Evolutionary conservation across 371 early-diverging fungal genomes (phyloP).

Genomic region (Apophysomyces elegans): DNA sequence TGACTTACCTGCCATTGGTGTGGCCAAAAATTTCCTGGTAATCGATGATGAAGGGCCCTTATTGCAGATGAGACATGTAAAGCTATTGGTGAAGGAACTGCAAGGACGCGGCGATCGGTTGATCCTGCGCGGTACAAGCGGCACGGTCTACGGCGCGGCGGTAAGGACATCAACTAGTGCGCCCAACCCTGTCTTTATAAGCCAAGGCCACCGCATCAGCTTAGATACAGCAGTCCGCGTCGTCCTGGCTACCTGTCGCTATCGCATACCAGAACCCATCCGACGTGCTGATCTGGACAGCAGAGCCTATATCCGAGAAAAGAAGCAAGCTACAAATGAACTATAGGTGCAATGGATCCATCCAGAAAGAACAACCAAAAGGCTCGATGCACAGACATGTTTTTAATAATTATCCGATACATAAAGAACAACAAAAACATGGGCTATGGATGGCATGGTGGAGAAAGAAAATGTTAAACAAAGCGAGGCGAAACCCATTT

Average conservation of each 20-base stretch:
- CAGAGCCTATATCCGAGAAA: slow-evolving; percentile 46
- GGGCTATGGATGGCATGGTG: too few relatives aligned
- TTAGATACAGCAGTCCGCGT: slow-evolving; percentile 70
- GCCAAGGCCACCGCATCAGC: slow-evolving; percentile 79
- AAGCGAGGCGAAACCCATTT: slow-evolving; percentile 7
- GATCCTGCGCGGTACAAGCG: slow-evolving; percentile 49
- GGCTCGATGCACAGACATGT: too few relatives aligned
- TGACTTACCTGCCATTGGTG: slow-evolving; percentile 80
- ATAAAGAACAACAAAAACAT: too few relatives aligned
- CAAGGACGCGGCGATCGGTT: slow-evolving; percentile 39
- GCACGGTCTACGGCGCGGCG: slow-evolving; percentile 67
- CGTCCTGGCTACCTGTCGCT: slow-evolving; percentile 64
- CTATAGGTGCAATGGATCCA: background rate
- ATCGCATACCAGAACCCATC: slow-evolving; percentile 89
- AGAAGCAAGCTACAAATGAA: background rate
- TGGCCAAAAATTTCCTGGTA: slow-evolving; percentile 86
- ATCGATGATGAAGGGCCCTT: slow-evolving; percentile 51
- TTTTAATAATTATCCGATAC: too few relatives aligned
- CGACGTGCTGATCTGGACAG: slow-evolving; percentile 80
- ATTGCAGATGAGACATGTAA: slow-evolving; percentile 30
- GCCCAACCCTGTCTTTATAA: slow-evolving; percentile 86
- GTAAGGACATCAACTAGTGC: slow-evolving; percentile 47
- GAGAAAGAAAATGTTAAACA: background rate
- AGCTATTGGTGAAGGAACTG: slow-evolving; percentile 30
- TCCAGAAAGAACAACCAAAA: too few relatives aligned